Percentiles rank a stretch among this genome's conserved stretches.
Evolutionary conservation across 352 stramenopile species (phyloP).

Genomic region (Globisporangium barbulae): DNA sequence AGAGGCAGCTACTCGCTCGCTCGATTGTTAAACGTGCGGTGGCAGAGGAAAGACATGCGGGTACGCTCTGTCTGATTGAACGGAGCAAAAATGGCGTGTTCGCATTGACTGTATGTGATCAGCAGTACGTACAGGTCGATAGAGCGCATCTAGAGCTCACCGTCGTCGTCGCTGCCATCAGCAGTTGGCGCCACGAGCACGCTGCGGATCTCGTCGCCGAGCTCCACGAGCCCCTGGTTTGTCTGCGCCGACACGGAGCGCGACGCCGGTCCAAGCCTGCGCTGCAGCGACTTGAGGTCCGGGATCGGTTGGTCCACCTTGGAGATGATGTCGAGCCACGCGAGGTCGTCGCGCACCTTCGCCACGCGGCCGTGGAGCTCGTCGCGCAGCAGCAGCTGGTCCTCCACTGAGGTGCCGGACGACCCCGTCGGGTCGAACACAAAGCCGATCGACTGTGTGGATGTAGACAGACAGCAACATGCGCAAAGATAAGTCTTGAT

Average conservation of each 20-base stretch:
- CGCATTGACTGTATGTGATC: neutral
- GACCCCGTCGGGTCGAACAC: slow-evolving; percentile 75
- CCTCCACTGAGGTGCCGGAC: slow-evolving; percentile 56
- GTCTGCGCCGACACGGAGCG: slow-evolving; percentile 63
- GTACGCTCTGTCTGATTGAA: neutral
- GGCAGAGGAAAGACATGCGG: neutral
- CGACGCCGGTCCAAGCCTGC: slow-evolving; percentile 22
- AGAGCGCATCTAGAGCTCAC: neutral
- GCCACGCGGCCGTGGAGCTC: slow-evolving; percentile 59
- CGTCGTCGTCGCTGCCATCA: neutral
- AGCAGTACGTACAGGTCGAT: neutral
- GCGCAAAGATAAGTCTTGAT: neutral
- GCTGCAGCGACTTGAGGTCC: slow-evolving; percentile 34
- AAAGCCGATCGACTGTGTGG: slow-evolving; percentile 70
- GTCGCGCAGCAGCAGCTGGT: slow-evolving; percentile 70
- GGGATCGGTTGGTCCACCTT: slow-evolving; percentile 70
- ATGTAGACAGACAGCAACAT: slow-evolving; percentile 1
- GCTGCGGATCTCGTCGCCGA: slow-evolving; percentile 52
- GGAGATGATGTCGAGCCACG: slow-evolving; percentile 86
- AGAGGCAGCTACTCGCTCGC: neutral
- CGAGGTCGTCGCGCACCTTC: slow-evolving; percentile 34
- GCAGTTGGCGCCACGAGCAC: slow-evolving; percentile 32
- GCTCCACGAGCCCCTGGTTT: slow-evolving; percentile 66
- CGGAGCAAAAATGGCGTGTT: neutral
- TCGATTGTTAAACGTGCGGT: neutral